Evolutionary conservation across 768 basidiomycete genomes (phyloP).

Genomic region (Boletus sensibilis): DNA sequence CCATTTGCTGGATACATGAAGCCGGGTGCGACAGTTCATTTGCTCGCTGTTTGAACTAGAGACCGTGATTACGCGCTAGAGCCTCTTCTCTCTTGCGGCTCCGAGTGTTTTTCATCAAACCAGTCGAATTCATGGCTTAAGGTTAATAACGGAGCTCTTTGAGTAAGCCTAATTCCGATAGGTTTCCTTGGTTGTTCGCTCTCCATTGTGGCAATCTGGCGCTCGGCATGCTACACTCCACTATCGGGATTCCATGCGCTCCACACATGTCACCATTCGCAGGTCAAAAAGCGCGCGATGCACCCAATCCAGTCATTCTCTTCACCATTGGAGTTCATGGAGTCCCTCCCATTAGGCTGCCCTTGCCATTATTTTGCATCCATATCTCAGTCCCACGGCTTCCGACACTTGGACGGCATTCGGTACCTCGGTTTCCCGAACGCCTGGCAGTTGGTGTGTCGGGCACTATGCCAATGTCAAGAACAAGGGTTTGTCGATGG

Average conservation of each 20-base stretch:
- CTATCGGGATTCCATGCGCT: not conserved
- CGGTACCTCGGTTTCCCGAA: constrained; percentile 1
- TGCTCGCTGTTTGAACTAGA: not conserved
- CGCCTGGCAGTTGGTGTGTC: constrained; percentile 17
- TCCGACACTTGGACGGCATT: constrained; percentile 2
- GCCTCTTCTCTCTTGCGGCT: not conserved
- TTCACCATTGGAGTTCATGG: constrained; percentile 5
- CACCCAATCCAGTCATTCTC: not conserved
- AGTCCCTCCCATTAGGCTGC: not conserved
- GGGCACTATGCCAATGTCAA: constrained; percentile 16
- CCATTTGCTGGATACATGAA: not conserved
- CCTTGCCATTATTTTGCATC: not conserved
- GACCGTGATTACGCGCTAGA: not conserved
- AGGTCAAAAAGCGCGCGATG: not conserved
- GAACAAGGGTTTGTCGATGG: not conserved
- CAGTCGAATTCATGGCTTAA: not conserved
- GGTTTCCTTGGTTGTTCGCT: not conserved
- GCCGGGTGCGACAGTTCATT: not conserved
- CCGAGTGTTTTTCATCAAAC: not conserved
- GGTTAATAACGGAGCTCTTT: not conserved
- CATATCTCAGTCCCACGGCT: not conserved
- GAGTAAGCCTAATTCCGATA: not conserved
- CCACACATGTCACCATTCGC: not conserved
- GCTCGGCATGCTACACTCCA: not conserved
- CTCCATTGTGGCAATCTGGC: constrained; percentile 8